Evolutionary conservation across 2,329 filamentous ascomycete genomes (phyloP), one percentile per base, ranked within the genome.

Genomic region (Rutstroemia sp.): DNA sequence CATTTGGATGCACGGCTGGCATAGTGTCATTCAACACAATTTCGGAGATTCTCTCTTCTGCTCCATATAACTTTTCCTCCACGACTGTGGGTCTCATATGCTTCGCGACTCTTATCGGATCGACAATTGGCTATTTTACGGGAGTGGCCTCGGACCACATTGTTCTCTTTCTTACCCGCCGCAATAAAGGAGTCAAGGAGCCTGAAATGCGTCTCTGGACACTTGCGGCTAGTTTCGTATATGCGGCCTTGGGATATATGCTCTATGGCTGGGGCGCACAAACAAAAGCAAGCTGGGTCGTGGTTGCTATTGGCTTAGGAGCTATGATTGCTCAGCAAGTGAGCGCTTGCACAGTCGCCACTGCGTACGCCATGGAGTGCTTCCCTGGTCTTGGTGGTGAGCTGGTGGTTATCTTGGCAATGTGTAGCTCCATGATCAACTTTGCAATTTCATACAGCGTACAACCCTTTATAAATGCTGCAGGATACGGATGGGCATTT

Each of bases 271-370:
- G 71, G 71, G 69, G 67, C 16, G 71, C 71, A 1, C 65, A 69
- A 38, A 66, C 38, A 19, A 14, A 40, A 17, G 23, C 49, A 30
- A 25, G 69, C 21, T 73, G 71, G 70, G 66, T 71, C 44, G 62
- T 66, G 2, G 66, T 73, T 30, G 70, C 70, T 0, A 63, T 73
- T 21, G 70, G 67, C 0, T 59, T 72, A 2, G 71, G 69, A 27
- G 69, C 65, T 39, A 70, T 73, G 68, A 73, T 73, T 48, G 70
- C 72, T 6, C 70, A 73, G 39, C 72, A 73, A 58, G 72, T 74
- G 4, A 68, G 66, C 2, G 68, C 70, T 9, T 72, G 70, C 17
- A 70, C 67, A 50, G 68, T 73, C 38, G 70, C 72, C 3, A 73
- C 71, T 2, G 68, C 71, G 1, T 74, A 73, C 62, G 71, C 71